Conservation (phyloP, 2,329 filamentous ascomycete genomes). For the Penicillium sp. region DNA sequence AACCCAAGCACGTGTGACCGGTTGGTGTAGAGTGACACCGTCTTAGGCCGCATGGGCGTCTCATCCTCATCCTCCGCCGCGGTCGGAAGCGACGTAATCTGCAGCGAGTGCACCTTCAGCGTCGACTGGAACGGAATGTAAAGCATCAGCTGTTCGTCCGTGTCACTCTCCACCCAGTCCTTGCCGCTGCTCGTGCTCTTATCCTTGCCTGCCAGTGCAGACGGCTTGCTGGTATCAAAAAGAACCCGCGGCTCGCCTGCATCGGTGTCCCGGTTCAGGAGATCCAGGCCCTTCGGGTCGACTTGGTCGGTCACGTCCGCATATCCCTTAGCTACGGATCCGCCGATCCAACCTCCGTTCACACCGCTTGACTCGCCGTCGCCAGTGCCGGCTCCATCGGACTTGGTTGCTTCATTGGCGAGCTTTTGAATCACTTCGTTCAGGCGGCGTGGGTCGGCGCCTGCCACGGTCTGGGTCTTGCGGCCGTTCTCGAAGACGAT, state of each 20-base stretch:
- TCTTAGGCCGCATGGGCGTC: conserved; percentile 74
- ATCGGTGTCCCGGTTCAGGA: conserved; percentile 81
- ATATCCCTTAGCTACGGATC: conserved; percentile 74
- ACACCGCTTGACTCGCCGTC: conserved; percentile 44
- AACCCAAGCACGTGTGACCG: conserved; percentile 88
- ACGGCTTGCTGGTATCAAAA: conserved; percentile 69
- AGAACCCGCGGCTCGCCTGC: conserved; percentile 70
- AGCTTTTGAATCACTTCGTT: conserved; percentile 70
- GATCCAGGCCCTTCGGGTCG: conserved; percentile 74
- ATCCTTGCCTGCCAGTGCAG: conserved; percentile 49
- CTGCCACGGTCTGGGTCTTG: conserved; percentile 66
- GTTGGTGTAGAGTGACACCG: conserved; percentile 84
- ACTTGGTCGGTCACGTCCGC: conserved; percentile 78
- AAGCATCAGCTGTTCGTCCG: conserved; percentile 93
- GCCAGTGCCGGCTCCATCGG: conserved; percentile 46
- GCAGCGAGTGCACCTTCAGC: conserved; percentile 80
- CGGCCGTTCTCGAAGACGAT: conserved; percentile 76
- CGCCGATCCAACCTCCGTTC: conserved; percentile 66
- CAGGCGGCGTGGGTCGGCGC: conserved; percentile 70
- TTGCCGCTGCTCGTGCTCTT: conserved; percentile 45
- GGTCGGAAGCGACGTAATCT: conserved; percentile 77
- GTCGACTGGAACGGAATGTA: conserved; percentile 86
- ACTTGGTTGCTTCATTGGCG: conserved; percentile 58
- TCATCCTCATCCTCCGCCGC: conserved; percentile 63
- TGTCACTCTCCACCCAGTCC: conserved; percentile 93